phyloP scores from a whole-genome alignment of 306 rosid species.

The Fagus sylvatica region DNA sequence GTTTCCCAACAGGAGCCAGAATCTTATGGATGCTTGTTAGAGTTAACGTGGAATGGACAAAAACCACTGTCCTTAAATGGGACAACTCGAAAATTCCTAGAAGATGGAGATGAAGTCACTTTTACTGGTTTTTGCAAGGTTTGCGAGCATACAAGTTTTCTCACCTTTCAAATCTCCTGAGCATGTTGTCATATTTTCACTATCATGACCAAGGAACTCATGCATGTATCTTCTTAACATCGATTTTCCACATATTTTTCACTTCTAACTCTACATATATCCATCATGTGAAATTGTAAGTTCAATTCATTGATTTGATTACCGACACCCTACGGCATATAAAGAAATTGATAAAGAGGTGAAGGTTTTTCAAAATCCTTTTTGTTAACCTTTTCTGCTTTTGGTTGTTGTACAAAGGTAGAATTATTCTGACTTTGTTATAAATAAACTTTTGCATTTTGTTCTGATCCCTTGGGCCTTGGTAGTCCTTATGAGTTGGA shows the following conservation, averaged over 20 bases:
- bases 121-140: conserved; percentile 87
- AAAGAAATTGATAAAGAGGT: too few species aligned
- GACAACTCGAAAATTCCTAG: conserved; percentile 65
- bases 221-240: background rate
- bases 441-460: too few species aligned
- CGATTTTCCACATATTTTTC: conserved; percentile 1
- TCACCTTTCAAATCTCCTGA: background rate
- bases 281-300: too few species aligned
- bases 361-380: too few species aligned
- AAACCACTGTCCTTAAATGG: conserved; percentile 64
- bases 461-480: too few species aligned
- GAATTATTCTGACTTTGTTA: too few species aligned
- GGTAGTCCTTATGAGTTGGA: too few species aligned
- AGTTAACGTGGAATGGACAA: conserved; percentile 93
- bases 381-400: too few species aligned
- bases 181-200: background rate
- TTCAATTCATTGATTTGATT: too few species aligned
- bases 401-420: too few species aligned
- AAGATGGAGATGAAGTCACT: conserved; percentile 94
- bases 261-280: too few species aligned
- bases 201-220: too few species aligned
- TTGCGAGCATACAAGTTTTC: conserved; percentile 11
- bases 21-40: conserved; percentile 79
- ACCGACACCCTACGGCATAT: background rate
- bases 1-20: conserved; percentile 68